Evolutionary conservation across 1,139 yeast genomes (phyloP), one percentile per base, ranked within the genome.

Genomic region (Saccharomycopsis phalli): DNA sequence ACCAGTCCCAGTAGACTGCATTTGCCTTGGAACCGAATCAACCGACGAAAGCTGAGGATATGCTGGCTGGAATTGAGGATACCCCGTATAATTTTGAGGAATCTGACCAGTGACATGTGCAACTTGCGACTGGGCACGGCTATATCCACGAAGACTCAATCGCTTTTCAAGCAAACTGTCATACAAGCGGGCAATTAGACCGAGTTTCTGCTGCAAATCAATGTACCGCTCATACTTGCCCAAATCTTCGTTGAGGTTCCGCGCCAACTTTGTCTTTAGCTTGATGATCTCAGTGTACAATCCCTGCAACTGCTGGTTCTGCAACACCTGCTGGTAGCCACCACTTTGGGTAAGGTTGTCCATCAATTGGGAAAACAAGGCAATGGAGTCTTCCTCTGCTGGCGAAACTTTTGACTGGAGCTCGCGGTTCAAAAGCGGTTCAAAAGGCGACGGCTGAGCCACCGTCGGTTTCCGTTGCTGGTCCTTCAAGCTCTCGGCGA

Each of bases 401-500:
- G 69, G 68, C 0, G 81, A 64, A 31, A 83, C 63, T 45, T 48
- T 36, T 29, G 45, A 27, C 31, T n/a, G 54, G 53, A 31, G 49
- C 51, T 33, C 46, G 43, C 23, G 48, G 27, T 44, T 49, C 30
- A 49, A 52, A 26, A 46, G 44, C 17, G 41, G 19, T 34, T 37
- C 29, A 37, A 35, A 38, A 17, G 30, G 4, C 50, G 42, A 16
- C 18, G 37, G 7, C 34, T 34, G 26, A 43, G 47, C 23, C 42
- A 36, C 31, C 37, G 46, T 47, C 35, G 57, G 56, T 52, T 55
- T 68, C 53, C 55, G 61, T 50, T 80, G 74, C 57, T 81, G 70
- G 47, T 86, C 95, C 45, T 71, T 68, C 49, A 91, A 67, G 59
- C 95, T 83, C 1, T 95, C 96, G n/a, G 83, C 95, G 47, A 91